Evolutionary conservation across 139 green algal species (phyloP), one percentile per base, ranked within the genome.

Genomic region (Mesotaenium endlicherianum): DNA sequence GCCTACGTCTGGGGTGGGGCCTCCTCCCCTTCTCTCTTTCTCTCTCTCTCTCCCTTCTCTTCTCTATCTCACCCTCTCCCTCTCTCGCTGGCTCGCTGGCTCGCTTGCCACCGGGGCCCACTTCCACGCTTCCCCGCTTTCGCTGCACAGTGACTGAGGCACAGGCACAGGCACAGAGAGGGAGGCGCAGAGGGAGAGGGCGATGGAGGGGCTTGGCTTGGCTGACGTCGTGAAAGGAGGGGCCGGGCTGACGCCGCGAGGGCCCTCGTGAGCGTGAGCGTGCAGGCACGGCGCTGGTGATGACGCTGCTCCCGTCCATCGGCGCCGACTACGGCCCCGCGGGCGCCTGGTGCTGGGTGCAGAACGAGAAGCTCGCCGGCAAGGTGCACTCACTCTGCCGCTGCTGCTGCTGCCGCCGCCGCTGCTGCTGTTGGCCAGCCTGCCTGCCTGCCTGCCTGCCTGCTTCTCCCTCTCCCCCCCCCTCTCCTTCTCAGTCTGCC

Each of bases 1-100:
- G 53, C 41, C n/a, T 86, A 86, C 31, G 80, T 86, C 38, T 86
- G 80, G 80, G 80, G 80, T 78, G 14, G n/a, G n/a, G n/a, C n/a
- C n/a, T n/a, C n/a, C n/a, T n/a, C 31, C 11, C 64, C 16, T 16
- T 39, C 26, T 26, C 53, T 64, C 53, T 64, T 64, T 64, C 26
- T 26, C 53, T 64, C 53, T 26, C 53, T 64, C 53, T 26, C 53
- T 64, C 53, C 26, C 53, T 26, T 64, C 26, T n/a, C n/a, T n/a
- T n/a, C n/a, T n/a, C n/a, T n/a, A n/a, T n/a, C n/a, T n/a, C n/a
- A n/a, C n/a, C n/a, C 53, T 64, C 26, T 75, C 64, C 11, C 16
- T 64, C 53, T 64, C 26, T 64, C 53, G 26, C 53, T 64, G 53
- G 26, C 53, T 26, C 53, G 26, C 53, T 64, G 53, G 26, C 53